Conservation (phyloP, 2,329 filamentous ascomycete species). For the Phaeosphaeriaceae sp. region DNA sequence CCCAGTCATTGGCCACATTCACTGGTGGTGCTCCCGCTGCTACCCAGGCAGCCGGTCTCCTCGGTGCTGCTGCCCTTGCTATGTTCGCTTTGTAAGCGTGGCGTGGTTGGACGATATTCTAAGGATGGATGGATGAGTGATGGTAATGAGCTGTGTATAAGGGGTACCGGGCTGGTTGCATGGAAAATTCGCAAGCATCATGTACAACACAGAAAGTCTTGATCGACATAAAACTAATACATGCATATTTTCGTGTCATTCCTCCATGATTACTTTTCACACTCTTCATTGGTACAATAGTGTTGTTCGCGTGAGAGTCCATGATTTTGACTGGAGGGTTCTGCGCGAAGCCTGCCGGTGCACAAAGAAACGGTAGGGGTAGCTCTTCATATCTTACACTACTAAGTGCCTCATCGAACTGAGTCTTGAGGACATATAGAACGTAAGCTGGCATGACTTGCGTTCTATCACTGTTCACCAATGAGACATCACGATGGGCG, state of each 20-base stretch:
- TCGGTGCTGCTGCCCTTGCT: conserved; percentile 45
- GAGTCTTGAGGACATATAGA: too few relatives aligned
- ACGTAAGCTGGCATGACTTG: too few relatives aligned
- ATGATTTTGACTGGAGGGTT: too few relatives aligned
- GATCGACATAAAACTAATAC: neutral
- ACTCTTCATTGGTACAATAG: too few relatives aligned
- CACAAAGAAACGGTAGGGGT: too few relatives aligned
- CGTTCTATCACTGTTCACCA: too few relatives aligned
- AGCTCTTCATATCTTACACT: too few relatives aligned
- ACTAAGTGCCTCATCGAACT: too few relatives aligned
- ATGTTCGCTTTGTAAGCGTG: conserved; percentile 43
- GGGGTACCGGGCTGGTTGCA: neutral
- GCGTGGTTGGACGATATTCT: neutral
- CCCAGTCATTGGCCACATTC: conserved; percentile 20
- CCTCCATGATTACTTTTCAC: neutral
- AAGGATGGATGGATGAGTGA: neutral
- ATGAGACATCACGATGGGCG: too few relatives aligned
- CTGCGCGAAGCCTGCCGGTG: too few relatives aligned
- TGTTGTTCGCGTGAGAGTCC: too few relatives aligned
- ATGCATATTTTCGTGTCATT: neutral
- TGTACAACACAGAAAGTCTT: conserved; percentile 3
- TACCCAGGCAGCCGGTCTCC: conserved; percentile 41
- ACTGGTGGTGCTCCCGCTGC: conserved; percentile 43
- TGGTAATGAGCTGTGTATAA: conserved; percentile 4
- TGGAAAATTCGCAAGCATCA: neutral